These are phyloP conservation scores for Neonothopanus nambi DNA, from an alignment of 1,284 basidiomycete species.

Conservation along the genomic window DNA sequence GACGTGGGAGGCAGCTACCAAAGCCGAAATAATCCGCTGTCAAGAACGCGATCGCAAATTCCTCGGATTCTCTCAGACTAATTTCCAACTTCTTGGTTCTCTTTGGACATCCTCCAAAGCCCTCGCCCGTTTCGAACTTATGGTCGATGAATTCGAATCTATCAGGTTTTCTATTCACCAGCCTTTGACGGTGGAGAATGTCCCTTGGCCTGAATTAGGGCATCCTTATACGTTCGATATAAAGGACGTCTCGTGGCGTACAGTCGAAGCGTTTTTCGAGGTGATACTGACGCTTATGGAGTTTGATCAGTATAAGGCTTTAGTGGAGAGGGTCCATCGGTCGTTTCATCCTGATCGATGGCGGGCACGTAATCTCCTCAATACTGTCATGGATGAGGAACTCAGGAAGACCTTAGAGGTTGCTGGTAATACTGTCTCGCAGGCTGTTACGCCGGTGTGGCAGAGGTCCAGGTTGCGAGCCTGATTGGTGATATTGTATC, in stretches of 20 bases:
- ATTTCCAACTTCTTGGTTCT: not conserved
- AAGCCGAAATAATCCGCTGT: not conserved
- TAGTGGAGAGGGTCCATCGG: slow-evolving; percentile 6
- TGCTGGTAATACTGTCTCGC: slow-evolving; percentile 11
- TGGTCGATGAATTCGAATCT: slow-evolving; percentile 3
- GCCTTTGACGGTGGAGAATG: not conserved
- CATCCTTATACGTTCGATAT: not conserved
- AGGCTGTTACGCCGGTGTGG: slow-evolving; percentile 13
- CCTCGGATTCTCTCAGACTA: not conserved
- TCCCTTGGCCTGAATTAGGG: slow-evolving; percentile 1
- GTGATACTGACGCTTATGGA: not conserved
- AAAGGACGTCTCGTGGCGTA: slow-evolving; percentile 4
- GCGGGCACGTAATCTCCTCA: slow-evolving; percentile 11
- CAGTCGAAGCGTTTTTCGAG: slow-evolving; percentile 11
- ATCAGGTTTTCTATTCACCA: not conserved
- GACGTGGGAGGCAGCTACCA: not conserved
- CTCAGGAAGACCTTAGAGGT: not conserved
- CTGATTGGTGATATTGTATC: no score
- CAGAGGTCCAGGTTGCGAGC: not conserved
- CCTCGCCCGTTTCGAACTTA: not conserved
- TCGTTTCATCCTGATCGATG: slow-evolving; percentile 14
- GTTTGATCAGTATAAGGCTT: not conserved
- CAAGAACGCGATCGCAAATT: not conserved
- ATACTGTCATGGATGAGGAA: slow-evolving; percentile 6
- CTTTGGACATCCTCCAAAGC: not conserved